Base-by-base conservation (phyloP, 805 yeast genomes). In the Ogataea paradorogensis region DNA sequence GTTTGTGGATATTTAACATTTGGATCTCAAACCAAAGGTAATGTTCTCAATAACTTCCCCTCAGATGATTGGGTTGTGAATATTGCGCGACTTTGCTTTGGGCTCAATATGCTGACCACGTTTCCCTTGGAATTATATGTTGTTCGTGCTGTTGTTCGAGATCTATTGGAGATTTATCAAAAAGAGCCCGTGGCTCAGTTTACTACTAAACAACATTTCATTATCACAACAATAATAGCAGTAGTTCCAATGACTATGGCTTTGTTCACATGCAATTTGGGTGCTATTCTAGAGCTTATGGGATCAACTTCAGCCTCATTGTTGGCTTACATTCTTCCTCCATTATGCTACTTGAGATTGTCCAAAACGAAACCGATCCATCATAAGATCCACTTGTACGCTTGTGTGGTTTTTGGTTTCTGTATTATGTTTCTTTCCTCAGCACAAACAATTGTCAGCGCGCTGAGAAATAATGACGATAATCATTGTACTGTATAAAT, bases 241-340 rank as follows among this genome's bases (percentile, higher is more conserved):
- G 64, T 82, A 21, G 43, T 76, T 0, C 83, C 95, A 0, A 84
- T 89, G 90, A 54, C 76, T 0, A 80, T 88, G 2, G 73, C 97
- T 0, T 65, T 91, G 23, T 63, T 80, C 42, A 87, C 96, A 0
- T 90, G 96, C 56, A 87, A 89, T 49, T 69, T 90, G 40, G 98
- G 98, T 1, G 84, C 93, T 9, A 82, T 91, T 21, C 69, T 90
- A 28, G 97, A 91, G 56, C 70, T 90, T 3, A 89, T 88, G 23
- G 98, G 98, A 2, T 90, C 96, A 0, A 84, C 95, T 0, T 84
- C 95, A 0, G 97, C 97, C 0, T 87, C 95, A 14, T 68, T 85
- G 27, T 82, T 91, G 83, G 97, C 98, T 0, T 90, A 86, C 58
- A 87, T 90, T 15, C 65, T 90, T 13, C 98, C 98, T 0, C 96